phyloP scores from a whole-genome alignment of 371 early-diverging fungal species.

The Mortierella sp. region DNA sequence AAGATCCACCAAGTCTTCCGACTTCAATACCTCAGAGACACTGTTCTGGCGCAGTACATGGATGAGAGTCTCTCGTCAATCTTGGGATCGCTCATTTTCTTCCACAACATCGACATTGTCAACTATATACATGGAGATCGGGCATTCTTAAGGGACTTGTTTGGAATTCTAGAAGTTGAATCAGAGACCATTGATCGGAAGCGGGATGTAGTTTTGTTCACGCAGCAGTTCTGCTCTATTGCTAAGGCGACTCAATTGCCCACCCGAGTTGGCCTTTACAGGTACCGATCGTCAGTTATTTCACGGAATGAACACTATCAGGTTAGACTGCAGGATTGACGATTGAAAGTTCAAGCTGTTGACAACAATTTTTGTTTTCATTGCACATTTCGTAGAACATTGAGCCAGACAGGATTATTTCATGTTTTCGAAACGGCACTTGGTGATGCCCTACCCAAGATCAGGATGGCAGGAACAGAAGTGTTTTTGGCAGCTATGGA shows the following conservation, averaged over 20 bases:
- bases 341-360: not conserved
- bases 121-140: conserved; percentile 77
- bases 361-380: not conserved
- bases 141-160: conserved; percentile 75
- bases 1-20: conserved; percentile 90
- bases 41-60: conserved; percentile 77
- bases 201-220: conserved; percentile 80
- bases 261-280: conserved; percentile 71
- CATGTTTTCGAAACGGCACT: conserved; percentile 78
- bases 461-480: conserved; percentile 77
- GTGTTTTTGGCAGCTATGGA: conserved; percentile 84
- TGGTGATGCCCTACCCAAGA: conserved; percentile 61
- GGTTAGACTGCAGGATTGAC: not conserved
- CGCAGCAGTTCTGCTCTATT: conserved; percentile 81
- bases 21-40: conserved; percentile 87
- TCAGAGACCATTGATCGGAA: conserved; percentile 65
- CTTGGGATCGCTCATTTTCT: conserved; percentile 80
- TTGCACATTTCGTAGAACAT: conserved; percentile 59
- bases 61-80: conserved; percentile 82
- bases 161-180: conserved; percentile 71
- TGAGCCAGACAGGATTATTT: conserved; percentile 85
- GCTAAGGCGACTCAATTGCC: conserved; percentile 77
- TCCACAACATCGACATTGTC: conserved; percentile 87
- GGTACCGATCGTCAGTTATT: conserved; percentile 17
- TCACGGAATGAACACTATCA: not conserved